A percentile compares a stretch with the other conserved stretches of the same genome.
Conservation (phyloP, 768 basidiomycete genomes). For the Panus rudis region DNA sequence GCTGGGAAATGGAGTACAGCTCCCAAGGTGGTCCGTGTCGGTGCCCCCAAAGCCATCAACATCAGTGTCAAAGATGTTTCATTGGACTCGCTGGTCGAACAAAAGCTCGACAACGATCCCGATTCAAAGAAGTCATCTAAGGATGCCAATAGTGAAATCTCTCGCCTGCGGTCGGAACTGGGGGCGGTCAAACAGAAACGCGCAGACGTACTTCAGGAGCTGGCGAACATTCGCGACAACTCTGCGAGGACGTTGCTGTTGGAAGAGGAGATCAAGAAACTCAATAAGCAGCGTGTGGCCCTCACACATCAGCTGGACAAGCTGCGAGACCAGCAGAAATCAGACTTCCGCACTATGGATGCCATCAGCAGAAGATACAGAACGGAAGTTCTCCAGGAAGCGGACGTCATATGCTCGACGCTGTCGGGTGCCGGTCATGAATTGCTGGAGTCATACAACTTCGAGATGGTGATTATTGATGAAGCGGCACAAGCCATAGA, state of each 20-base stretch:
- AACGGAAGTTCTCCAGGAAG: constrained; percentile 71
- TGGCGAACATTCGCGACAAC: constrained; percentile 51
- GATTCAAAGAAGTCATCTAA: constrained; percentile 21
- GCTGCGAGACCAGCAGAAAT: constrained; percentile 77
- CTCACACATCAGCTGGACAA: constrained; percentile 68
- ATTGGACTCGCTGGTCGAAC: constrained; percentile 80
- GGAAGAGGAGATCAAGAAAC: constrained; percentile 61
- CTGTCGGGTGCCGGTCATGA: constrained; percentile 93
- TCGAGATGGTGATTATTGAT: constrained; percentile 95
- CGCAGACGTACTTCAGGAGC: constrained; percentile 54
- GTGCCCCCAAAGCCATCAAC: constrained; percentile 68
- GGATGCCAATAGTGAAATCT: constrained; percentile 53
- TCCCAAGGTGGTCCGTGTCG: constrained; percentile 87
- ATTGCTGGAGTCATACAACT: constrained; percentile 71
- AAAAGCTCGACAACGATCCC: constrained; percentile 47
- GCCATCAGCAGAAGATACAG: constrained; percentile 69
- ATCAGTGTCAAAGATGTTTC: constrained; percentile 78
- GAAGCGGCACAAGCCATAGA: constrained; percentile 98
- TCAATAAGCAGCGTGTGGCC: constrained; percentile 57
- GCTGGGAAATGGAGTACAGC: constrained; percentile 44
- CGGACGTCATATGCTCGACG: constrained; percentile 92
- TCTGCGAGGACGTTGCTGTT: constrained; percentile 43
- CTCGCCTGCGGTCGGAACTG: constrained; percentile 55
- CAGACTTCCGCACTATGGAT: constrained; percentile 75
- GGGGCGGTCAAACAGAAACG: constrained; percentile 57